These are phyloP conservation scores for Oryza glaberrima DNA, from an alignment of 176 grass and related monocot species.

Conservation along the genomic window DNA sequence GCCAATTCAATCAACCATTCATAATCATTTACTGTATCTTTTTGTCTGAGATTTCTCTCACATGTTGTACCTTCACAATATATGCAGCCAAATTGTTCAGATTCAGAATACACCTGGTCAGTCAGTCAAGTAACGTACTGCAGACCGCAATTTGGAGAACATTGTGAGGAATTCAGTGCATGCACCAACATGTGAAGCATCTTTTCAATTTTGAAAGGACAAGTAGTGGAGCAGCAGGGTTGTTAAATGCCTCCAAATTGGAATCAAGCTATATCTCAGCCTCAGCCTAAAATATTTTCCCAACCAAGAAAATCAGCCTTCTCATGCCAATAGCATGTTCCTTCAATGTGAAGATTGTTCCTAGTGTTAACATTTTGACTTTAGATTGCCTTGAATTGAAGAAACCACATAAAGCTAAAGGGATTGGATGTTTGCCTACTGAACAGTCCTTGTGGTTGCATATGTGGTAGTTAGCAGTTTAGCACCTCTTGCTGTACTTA, in stretches of 20 bases:
- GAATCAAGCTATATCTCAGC: slow-evolving; percentile 14
- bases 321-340: slow-evolving; percentile 36
- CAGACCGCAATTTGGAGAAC: background rate
- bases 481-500: slow-evolving; percentile 23
- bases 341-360: slow-evolving; percentile 43
- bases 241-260: slow-evolving; percentile 36
- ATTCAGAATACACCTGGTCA: background rate
- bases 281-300: slow-evolving; percentile 12
- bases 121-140: background rate
- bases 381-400: slow-evolving; percentile 58
- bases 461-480: slow-evolving; percentile 32
- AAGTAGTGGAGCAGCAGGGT: slow-evolving; percentile 30
- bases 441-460: background rate
- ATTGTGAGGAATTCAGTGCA: background rate
- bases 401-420: slow-evolving; percentile 48
- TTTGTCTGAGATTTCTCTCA: slow-evolving; percentile 2
- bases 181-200: slow-evolving; percentile 11
- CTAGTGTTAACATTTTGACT: slow-evolving; percentile 54
- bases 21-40: background rate
- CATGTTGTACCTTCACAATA: background rate
- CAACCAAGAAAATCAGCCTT: slow-evolving; percentile 19
- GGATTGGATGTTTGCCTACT: slow-evolving; percentile 27
- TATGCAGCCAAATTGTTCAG: background rate
- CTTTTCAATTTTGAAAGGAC: slow-evolving; percentile 24
- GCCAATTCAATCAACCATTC: slow-evolving; percentile 7